Evolutionary conservation across 805 yeast species (phyloP), one percentile per base, ranked within the genome.

Genomic region (Yamadazyma sp.): DNA sequence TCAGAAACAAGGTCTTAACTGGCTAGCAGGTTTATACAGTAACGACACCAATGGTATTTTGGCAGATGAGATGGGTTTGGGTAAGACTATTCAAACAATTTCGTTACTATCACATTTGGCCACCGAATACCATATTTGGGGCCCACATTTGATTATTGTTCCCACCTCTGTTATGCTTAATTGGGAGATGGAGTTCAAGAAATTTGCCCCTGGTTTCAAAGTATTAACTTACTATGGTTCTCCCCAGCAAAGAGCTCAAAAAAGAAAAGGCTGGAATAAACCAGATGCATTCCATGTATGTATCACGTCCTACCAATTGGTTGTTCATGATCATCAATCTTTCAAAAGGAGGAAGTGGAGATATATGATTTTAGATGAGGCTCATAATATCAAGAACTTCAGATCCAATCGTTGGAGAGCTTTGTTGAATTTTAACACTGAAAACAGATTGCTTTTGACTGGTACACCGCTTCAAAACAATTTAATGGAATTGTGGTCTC

Each of bases 131-230:
- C 84, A 86, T 42, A 77, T 83, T 12, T 93, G 99, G 99, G 99
- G 99, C 0, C 99, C 99, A 0, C 99, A 93, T 67, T 67, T 93
- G 38, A 90, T 93, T 62, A 82, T 93, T 42, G 99, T 93, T 4
- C 99, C 99, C 3, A 93, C 99, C 0, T 87, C 96, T 11, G 99
- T 93, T 6, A 81, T 93, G 81, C 76, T 93, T 37, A 93, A 93
- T 55, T 93, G 99, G 99, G 99, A 93, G 59, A 91, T 95, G 97
- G 99, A 93, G 55, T 90, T 93, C 64, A 93, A 95, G 54, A 78
- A 95, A 52, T 93, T 93, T 70, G 97, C 97, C 1, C 99, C 99
- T 0, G 99, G 99, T 0, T 84, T 93, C 59, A 91, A 95, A 59
- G 93, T 93, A 3, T 57, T 93, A 57, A 93, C 98, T 0, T 93